Conservation (phyloP, 768 basidiomycete species). For the Termitomyces sp. region DNA sequence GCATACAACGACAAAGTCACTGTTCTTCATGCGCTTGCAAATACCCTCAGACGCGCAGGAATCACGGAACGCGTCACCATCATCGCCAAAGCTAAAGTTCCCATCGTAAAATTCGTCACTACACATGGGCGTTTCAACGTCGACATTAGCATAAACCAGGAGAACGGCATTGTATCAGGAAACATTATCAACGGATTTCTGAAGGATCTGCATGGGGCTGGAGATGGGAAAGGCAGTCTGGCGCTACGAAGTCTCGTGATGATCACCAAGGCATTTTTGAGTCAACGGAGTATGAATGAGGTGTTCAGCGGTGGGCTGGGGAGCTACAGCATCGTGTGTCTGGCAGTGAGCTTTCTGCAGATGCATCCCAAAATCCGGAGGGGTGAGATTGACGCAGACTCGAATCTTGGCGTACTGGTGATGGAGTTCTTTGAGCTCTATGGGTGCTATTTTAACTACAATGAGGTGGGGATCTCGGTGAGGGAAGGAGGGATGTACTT, state of each 20-base stretch:
- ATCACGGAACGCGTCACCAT: constrained; percentile 80
- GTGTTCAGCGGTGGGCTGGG: constrained; percentile 96
- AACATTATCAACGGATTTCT: constrained; percentile 80
- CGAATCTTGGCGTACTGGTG: constrained; percentile 90
- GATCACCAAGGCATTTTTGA: constrained; percentile 87
- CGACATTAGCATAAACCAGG: constrained; percentile 93
- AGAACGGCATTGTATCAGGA: constrained; percentile 77
- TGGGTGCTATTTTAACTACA: constrained; percentile 88
- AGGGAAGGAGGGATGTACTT: constrained; percentile 89
- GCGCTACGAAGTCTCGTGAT: constrained; percentile 83
- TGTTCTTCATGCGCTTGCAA: constrained; percentile 76
- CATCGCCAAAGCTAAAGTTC: constrained; percentile 92
- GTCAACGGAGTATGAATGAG: constrained; percentile 92
- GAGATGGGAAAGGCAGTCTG: constrained; percentile 35
- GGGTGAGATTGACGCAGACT: constrained; percentile 81
- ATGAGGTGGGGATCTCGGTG: constrained; percentile 85
- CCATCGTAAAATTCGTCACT: constrained; percentile 94
- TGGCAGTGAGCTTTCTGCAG: constrained; percentile 93
- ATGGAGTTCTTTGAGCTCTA: constrained; percentile 98
- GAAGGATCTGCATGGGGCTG: constrained; percentile 43
- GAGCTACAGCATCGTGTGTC: constrained; percentile 90
- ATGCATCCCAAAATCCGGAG: constrained; percentile 94
- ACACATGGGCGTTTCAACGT: constrained; percentile 79
- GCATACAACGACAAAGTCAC: constrained; percentile 63
- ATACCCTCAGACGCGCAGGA: constrained; percentile 65